phyloP scores from a whole-genome alignment of 2,329 filamentous ascomycete genomes.

The Cercospora berteroae region DNA sequence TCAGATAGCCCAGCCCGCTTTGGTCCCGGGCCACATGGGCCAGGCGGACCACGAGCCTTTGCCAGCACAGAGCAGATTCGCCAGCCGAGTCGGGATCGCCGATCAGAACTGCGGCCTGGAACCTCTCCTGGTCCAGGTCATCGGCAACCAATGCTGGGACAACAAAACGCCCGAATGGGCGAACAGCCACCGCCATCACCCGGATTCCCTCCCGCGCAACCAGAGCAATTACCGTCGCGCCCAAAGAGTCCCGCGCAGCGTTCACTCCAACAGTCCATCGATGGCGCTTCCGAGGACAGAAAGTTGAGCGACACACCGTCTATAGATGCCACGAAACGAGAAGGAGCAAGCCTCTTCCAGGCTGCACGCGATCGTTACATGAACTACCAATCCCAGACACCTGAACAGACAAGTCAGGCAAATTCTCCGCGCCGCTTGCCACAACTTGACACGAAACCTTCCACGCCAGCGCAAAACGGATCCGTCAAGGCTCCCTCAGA shows the following conservation, averaged over 20 bases:
- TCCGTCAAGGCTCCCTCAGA: constrained; percentile 17
- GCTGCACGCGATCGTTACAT: constrained; percentile 30
- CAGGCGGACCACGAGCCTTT: constrained; percentile 29
- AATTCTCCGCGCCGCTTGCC: constrained; percentile 21
- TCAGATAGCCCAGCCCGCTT: constrained; percentile 27
- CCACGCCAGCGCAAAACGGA: constrained; percentile 19
- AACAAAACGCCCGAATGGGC: neutral
- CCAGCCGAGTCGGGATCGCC: constrained; percentile 30
- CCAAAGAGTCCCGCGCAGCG: constrained; percentile 27
- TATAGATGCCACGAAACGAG: constrained; percentile 12
- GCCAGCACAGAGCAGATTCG: constrained; percentile 40
- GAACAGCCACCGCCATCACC: constrained; percentile 6
- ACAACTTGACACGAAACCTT: constrained; percentile 21
- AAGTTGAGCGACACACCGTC: constrained; percentile 16
- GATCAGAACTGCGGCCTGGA: constrained; percentile 28
- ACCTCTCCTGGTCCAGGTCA: constrained; percentile 29
- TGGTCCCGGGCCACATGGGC: constrained; percentile 11
- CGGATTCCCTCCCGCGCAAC: neutral
- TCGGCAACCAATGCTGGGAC: constrained; percentile 1
- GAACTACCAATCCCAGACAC: constrained; percentile 21
- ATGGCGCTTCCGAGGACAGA: constrained; percentile 23
- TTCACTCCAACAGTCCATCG: constrained; percentile 18
- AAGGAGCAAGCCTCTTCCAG: constrained; percentile 29
- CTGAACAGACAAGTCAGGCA: constrained; percentile 10
- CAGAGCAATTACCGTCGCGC: constrained; percentile 12